Percentiles rank a stretch among this genome's conserved stretches.
phyloP scores from a whole-genome alignment of 164 flowering plant species.

The Annona squamosa region DNA sequence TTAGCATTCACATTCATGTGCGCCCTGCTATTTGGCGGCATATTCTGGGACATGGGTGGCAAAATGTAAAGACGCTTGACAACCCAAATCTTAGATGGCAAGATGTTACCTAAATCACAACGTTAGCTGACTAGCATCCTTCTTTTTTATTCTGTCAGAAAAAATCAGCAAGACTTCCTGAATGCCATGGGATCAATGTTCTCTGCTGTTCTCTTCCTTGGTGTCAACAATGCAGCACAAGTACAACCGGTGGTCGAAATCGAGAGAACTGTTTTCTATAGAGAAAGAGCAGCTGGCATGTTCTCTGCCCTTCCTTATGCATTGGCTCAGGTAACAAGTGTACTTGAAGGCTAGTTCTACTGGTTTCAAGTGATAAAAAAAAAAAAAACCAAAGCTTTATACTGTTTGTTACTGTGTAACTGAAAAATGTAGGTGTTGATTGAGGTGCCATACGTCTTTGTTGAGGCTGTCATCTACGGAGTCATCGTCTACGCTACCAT shows the following conservation, averaged over 20 bases:
- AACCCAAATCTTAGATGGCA: background rate
- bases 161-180: slow-evolving; percentile 19
- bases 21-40: slow-evolving; percentile 25
- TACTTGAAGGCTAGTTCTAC: background rate
- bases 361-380: background rate
- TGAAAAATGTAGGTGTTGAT: slow-evolving; percentile 21
- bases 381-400: background rate
- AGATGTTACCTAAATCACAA: background rate
- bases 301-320: slow-evolving; percentile 36
- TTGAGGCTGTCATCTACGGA: slow-evolving; percentile 19
- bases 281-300: slow-evolving; percentile 44
- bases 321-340: slow-evolving; percentile 24
- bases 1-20: slow-evolving; percentile 20
- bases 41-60: slow-evolving; percentile 30
- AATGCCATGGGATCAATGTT: slow-evolving; percentile 31
- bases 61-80: slow-evolving; percentile 17
- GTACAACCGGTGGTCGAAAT: slow-evolving; percentile 39
- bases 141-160: slow-evolving; percentile 7
- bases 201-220: slow-evolving; percentile 25
- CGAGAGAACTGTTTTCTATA: slow-evolving; percentile 33
- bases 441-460: slow-evolving; percentile 25
- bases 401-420: slow-evolving; percentile 7
- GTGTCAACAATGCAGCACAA: slow-evolving; percentile 21
- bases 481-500: slow-evolving; percentile 19
- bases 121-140: background rate